Evolutionary conservation across 139 green algal genomes (phyloP).

Genomic region (Klebsormidium nitens): DNA sequence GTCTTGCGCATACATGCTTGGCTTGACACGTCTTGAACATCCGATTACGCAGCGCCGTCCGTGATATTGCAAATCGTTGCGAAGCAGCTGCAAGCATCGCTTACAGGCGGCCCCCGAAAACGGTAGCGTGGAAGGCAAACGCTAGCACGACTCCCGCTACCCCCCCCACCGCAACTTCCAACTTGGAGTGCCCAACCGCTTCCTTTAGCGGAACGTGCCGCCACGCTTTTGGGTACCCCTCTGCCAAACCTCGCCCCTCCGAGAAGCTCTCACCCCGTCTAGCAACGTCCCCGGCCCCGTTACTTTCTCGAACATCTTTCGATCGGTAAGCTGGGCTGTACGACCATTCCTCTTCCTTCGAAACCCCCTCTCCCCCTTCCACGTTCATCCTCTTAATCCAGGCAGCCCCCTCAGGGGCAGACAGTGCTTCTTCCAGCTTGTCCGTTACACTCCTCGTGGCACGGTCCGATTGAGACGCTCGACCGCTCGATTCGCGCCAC

Average conservation of each 20-base stretch:
- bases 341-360: conserved; percentile 3
- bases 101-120: too few species aligned
- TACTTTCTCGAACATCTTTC: too few species aligned
- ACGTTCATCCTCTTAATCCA: background rate
- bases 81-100: too few species aligned
- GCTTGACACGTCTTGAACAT: too few species aligned
- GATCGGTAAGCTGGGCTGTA: too few species aligned
- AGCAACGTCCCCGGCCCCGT: too few species aligned
- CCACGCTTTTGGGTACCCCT: conserved; percentile 20
- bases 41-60: too few species aligned
- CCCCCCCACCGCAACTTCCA: conserved; percentile 25
- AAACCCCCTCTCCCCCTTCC: background rate
- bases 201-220: conserved; percentile 34
- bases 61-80: too few species aligned
- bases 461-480: too few species aligned
- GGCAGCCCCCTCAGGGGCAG: background rate
- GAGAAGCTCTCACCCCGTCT: conserved; percentile 22
- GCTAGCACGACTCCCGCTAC: conserved; percentile 11
- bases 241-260: background rate
- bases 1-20: too few species aligned
- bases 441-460: too few species aligned
- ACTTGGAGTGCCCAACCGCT: conserved; percentile 34
- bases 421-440: too few species aligned
- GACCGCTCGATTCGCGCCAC: background rate
- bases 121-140: conserved; percentile 13